These are phyloP conservation scores for Datura wrightii DNA, from an alignment of 257 asterid genomes.

Conservation along the genomic window DNA sequence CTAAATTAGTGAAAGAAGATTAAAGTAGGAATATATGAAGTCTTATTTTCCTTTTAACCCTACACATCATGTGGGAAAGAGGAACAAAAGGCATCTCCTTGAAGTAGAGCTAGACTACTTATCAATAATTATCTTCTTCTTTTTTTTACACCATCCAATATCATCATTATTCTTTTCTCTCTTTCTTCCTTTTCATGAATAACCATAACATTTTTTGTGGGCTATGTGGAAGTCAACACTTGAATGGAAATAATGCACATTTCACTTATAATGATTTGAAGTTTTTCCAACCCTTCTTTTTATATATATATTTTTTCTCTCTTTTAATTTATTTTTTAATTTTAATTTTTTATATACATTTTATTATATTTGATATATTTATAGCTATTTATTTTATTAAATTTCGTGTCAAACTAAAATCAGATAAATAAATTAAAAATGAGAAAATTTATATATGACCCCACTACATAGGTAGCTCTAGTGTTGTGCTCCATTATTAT, in stretches of 20 bases:
- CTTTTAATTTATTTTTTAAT: no score
- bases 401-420: no score
- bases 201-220: slow-evolving; percentile 28
- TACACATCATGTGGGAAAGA: slow-evolving; percentile 38
- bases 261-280: slow-evolving; percentile 31
- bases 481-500: slow-evolving; percentile 27
- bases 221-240: slow-evolving; percentile 35
- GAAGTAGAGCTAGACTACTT: slow-evolving; percentile 30
- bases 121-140: slow-evolving; percentile 26
- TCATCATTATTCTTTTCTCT: slow-evolving; percentile 27
- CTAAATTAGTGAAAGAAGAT: background rate
- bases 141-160: slow-evolving; percentile 31
- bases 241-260: slow-evolving; percentile 33
- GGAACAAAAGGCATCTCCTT: slow-evolving; percentile 38
- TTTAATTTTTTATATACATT: no score
- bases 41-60: background rate
- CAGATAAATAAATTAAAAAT: no score
- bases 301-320: no score
- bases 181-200: background rate
- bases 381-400: no score
- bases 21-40: background rate
- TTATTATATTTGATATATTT: no score
- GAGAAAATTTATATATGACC: background rate
- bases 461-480: slow-evolving; percentile 28
- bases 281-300: slow-evolving; percentile 29